Evolutionary conservation across 106 monocot genomes (phyloP).

Genomic region (Amphibolis antarctica): DNA sequence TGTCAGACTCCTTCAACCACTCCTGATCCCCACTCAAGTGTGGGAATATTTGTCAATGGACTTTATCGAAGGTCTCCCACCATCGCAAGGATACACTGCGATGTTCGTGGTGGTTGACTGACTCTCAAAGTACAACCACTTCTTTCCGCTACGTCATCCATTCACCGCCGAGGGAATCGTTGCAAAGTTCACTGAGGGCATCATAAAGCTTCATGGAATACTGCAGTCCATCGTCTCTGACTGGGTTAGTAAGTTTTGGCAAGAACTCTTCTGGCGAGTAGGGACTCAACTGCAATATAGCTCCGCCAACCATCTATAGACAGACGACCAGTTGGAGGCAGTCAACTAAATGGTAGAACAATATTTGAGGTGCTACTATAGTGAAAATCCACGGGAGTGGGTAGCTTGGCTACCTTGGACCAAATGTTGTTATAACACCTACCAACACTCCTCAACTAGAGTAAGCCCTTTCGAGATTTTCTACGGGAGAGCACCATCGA

Average conservation of each 20-base stretch:
- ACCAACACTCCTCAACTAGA: not conserved
- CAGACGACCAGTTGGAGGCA: slow-evolving; percentile 1
- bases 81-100: not conserved
- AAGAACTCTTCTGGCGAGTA: not conserved
- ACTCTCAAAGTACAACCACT: slow-evolving; percentile 7
- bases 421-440: slow-evolving; percentile 2
- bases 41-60: slow-evolving; percentile 6
- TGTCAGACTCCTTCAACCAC: not conserved
- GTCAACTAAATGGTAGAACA: not conserved
- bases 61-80: slow-evolving; percentile 10
- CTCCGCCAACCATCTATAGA: not conserved
- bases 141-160: not conserved
- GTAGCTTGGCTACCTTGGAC: not conserved
- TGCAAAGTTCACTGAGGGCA: not conserved
- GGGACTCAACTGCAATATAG: not conserved
- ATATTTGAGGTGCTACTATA: not conserved
- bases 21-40: not conserved
- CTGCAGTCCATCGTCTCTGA: not conserved
- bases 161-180: not conserved
- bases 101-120: slow-evolving; percentile 9
- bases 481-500: no score
- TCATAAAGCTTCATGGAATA: not conserved
- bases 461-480: no score
- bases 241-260: slow-evolving; percentile 1
- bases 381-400: not conserved